Evolutionary conservation across 2,329 filamentous ascomycete species (phyloP), one percentile per base, ranked within the genome.

Genomic region (Lachnellula hyalina): DNA sequence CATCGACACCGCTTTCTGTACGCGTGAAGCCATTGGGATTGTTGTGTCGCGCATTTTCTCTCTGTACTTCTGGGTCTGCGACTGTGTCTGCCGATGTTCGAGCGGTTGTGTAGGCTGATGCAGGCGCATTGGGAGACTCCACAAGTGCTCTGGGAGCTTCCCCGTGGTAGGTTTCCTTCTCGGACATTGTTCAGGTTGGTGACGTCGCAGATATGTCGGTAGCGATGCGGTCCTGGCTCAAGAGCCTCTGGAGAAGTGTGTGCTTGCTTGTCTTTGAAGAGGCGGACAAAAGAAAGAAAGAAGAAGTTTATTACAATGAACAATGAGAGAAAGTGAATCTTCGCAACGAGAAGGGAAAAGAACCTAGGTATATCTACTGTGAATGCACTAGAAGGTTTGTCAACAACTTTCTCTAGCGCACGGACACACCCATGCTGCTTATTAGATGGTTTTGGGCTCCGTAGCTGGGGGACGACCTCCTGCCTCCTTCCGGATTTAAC

Each of bases 11-110:
- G 36, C 44, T 53, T 9, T 52, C 52, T 23, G 61, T 57, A n/a
- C 65, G 66, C 5, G 74, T 71, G 51, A 75, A 74, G 36, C 78
- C 78, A 63, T 75, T 72, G 47, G 78, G 77, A 61, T 81, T 81
- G 56, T 53, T 52, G 19, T 58, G 72, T 66, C 46, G 59, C 25
- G 53, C 61, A 49, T 62, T 55, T 49, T 68, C 65, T 32, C 66
- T 49, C 46, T 61, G 55, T 1, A 34, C 55, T 49, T 83, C 55
- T 80, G 87, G 15, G 78, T 74, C 25, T 48, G 55, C 41, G 23
- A 58, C 34, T 2, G 61, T 58, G 9, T 59, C 55, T 21, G 48
- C 52, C 7, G 62, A 62, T n/a, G 49, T 57, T 50, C 61, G 56
- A 0, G 51, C 28, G 7, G 61, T 58, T 34, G 34, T 55, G n/a